Percentiles rank a stretch among this genome's conserved stretches.
These are phyloP conservation scores for Phytophthora vignae DNA, from an alignment of 352 stramenopile species.

Conservation along the genomic window DNA sequence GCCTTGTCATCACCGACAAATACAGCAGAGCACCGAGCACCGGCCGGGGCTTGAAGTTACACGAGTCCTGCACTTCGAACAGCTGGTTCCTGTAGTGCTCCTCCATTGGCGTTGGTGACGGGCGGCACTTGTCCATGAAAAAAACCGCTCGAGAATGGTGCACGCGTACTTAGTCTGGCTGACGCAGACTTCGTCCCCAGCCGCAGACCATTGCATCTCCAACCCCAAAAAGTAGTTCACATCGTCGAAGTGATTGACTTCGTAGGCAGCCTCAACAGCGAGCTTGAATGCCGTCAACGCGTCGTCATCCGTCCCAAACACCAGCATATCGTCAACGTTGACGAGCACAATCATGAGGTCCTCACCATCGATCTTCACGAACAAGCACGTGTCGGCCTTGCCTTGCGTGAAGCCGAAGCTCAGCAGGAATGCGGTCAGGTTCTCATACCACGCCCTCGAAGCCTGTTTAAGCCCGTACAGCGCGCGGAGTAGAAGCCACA, in stretches of 20 bases:
- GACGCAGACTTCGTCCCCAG: slow-evolving; percentile 6
- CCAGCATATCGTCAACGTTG: slow-evolving; percentile 42
- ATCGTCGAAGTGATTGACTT: slow-evolving; percentile 11
- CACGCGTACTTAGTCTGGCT: slow-evolving; percentile 16
- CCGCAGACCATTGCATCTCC: slow-evolving; percentile 20
- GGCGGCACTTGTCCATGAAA: not conserved
- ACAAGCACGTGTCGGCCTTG: slow-evolving; percentile 34
- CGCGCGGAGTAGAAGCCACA: slow-evolving; percentile 27
- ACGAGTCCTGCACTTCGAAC: not conserved
- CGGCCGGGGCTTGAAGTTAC: slow-evolving; percentile 8
- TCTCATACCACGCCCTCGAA: slow-evolving; percentile 34
- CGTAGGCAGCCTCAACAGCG: slow-evolving; percentile 2
- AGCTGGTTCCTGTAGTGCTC: slow-evolving; percentile 17
- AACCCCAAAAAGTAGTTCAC: slow-evolving; percentile 16
- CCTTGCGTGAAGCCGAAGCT: slow-evolving; percentile 10
- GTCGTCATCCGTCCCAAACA: slow-evolving; percentile 13
- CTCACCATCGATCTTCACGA: slow-evolving; percentile 4
- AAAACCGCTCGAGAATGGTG: slow-evolving; percentile 18
- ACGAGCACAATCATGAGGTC: slow-evolving; percentile 29
- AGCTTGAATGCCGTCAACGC: slow-evolving; percentile 14
- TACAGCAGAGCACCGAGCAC: slow-evolving; percentile 28
- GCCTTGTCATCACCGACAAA: slow-evolving; percentile 8
- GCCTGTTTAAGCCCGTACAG: slow-evolving; percentile 46
- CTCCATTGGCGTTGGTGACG: slow-evolving; percentile 12
- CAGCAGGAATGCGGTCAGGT: slow-evolving; percentile 15